phyloP scores from a whole-genome alignment of 768 basidiomycete species.

The Psilocybe sp. region DNA sequence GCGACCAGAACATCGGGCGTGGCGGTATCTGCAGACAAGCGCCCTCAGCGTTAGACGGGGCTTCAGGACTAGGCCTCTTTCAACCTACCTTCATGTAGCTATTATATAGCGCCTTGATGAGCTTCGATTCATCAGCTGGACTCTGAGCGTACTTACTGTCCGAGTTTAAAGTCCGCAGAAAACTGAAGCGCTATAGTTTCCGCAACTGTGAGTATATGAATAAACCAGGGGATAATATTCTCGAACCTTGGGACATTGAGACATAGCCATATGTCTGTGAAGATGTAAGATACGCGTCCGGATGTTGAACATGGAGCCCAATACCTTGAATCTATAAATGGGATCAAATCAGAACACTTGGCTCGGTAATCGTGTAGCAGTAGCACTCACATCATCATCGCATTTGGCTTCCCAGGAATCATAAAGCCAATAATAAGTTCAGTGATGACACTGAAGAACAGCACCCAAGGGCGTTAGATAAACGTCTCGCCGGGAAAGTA shows the following conservation, averaged over 20 bases:
- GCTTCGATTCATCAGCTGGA: not conserved
- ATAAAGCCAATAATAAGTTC: conserved; percentile 70
- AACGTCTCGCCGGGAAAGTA: not conserved
- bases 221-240: not conserved
- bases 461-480: not conserved
- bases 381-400: conserved; percentile 17
- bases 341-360: not conserved
- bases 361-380: conserved; percentile 1
- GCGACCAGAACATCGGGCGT: conserved; percentile 65
- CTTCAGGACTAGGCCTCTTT: not conserved
- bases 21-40: conserved; percentile 52
- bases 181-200: conserved; percentile 56
- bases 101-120: not conserved
- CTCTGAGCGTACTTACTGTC: conserved; percentile 52
- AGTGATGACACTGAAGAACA: conserved; percentile 53
- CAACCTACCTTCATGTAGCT: conserved; percentile 28
- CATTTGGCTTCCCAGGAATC: conserved; percentile 28
- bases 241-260: conserved; percentile 50
- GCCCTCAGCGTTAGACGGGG: not conserved
- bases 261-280: conserved; percentile 62
- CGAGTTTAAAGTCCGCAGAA: conserved; percentile 73
- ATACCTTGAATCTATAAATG: conserved; percentile 35
- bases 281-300: conserved; percentile 26
- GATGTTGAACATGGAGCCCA: not conserved
- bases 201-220: not conserved